Percentiles rank a stretch among this genome's conserved stretches.
Conservation (phyloP, 2,329 filamentous ascomycete species). For the Exophiala calicioides region DNA sequence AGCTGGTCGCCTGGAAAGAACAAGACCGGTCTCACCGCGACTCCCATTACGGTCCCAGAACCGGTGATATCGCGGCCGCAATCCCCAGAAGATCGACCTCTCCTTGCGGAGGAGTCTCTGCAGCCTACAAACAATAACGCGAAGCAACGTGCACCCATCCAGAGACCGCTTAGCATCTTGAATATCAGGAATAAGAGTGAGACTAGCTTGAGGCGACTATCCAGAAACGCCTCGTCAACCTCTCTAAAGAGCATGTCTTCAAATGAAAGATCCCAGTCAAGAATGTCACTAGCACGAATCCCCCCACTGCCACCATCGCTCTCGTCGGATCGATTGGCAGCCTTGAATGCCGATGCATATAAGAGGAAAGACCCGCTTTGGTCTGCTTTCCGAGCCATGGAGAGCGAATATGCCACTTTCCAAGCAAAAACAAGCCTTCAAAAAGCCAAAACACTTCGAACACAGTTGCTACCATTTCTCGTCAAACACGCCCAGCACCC, state of each 20-base stretch:
- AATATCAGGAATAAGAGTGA: slow-evolving; percentile 40
- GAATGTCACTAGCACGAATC: slow-evolving; percentile 48
- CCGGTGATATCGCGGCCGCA: slow-evolving; percentile 15
- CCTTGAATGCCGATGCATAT: slow-evolving; percentile 38
- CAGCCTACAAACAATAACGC: background rate
- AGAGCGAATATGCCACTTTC: slow-evolving; percentile 64
- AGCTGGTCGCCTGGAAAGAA: slow-evolving; percentile 25
- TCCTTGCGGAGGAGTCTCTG: background rate
- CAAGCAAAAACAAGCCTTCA: slow-evolving; percentile 70
- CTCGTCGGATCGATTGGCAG: slow-evolving; percentile 39
- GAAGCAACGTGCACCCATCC: slow-evolving; percentile 17
- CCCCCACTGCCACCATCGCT: slow-evolving; percentile 48
- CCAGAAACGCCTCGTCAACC: slow-evolving; percentile 42
- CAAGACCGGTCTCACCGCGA: slow-evolving; percentile 9
- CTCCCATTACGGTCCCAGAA: slow-evolving; percentile 18
- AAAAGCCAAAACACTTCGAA: slow-evolving; percentile 74
- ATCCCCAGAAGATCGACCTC: slow-evolving; percentile 4
- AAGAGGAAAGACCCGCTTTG: slow-evolving; percentile 70
- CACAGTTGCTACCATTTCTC: slow-evolving; percentile 73
- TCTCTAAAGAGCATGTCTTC: slow-evolving; percentile 47
- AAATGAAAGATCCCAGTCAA: slow-evolving; percentile 45
- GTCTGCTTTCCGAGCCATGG: slow-evolving; percentile 67
- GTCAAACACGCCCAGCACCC: slow-evolving; percentile 67
- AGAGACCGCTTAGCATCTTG: slow-evolving; percentile 44
- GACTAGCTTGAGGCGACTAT: slow-evolving; percentile 34